These are phyloP conservation scores for Sporothrix schenckii DNA, from an alignment of 2,329 filamentous ascomycete species.

Conservation along the genomic window DNA sequence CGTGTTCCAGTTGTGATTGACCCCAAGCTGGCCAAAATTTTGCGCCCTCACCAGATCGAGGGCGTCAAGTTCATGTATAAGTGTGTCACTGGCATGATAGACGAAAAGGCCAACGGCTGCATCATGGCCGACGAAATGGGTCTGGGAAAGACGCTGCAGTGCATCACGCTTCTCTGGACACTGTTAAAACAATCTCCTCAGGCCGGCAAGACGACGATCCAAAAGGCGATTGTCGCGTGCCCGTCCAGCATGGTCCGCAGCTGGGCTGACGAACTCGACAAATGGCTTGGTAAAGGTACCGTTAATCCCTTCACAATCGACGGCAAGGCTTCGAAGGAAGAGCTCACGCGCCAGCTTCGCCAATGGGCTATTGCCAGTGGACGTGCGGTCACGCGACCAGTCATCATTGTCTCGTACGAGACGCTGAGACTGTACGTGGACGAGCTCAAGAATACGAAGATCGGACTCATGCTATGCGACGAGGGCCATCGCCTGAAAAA, in stretches of 20 bases:
- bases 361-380: slow-evolving; percentile 94
- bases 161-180: slow-evolving; percentile 96
- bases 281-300: slow-evolving; percentile 93
- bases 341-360: slow-evolving; percentile 83
- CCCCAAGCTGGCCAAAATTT: slow-evolving; percentile 80
- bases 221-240: slow-evolving; percentile 96
- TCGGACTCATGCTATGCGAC: slow-evolving; percentile 91
- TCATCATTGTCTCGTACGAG: slow-evolving; percentile 97
- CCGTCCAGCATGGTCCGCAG: slow-evolving; percentile 95
- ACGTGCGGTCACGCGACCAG: slow-evolving; percentile 84
- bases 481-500: slow-evolving; percentile 98
- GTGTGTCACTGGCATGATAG: slow-evolving; percentile 93
- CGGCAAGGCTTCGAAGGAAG: slow-evolving; percentile 93
- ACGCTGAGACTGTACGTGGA: slow-evolving; percentile 89
- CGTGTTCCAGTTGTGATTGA: slow-evolving; percentile 98
- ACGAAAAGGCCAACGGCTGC: slow-evolving; percentile 90
- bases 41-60: slow-evolving; percentile 95
- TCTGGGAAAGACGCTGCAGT: slow-evolving; percentile 94
- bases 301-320: slow-evolving; percentile 94
- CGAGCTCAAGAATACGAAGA: slow-evolving; percentile 84
- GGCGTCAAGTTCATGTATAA: slow-evolving; percentile 97
- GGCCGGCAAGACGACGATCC: slow-evolving; percentile 89
- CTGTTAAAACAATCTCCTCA: slow-evolving; percentile 93
- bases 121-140: slow-evolving; percentile 99
- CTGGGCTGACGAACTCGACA: slow-evolving; percentile 95